Percentiles rank a stretch among this genome's conserved stretches.
These are phyloP conservation scores for Pichia norvegensis DNA, from an alignment of 1,139 yeast genomes.

Conservation along the genomic window DNA sequence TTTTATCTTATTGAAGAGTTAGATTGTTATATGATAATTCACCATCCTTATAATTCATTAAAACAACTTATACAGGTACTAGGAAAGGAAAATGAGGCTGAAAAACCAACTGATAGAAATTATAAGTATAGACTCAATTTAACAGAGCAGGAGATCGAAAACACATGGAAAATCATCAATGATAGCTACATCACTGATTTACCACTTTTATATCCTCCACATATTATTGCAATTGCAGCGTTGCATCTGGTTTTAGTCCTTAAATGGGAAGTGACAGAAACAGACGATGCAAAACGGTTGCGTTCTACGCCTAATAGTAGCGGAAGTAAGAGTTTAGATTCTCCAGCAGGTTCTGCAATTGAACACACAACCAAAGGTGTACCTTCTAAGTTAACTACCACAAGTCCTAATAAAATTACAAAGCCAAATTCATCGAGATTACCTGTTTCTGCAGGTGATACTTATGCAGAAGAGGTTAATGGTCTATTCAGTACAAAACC, in stretches of 20 bases:
- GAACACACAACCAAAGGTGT: background rate
- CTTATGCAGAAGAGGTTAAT: background rate
- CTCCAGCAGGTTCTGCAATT: background rate
- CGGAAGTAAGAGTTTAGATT: background rate
- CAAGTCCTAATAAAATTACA: background rate
- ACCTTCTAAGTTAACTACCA: background rate
- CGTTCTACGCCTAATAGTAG: background rate
- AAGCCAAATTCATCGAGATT: background rate
- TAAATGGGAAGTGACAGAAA: slow-evolving; percentile 29
- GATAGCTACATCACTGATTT: slow-evolving; percentile 87
- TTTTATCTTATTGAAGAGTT: slow-evolving; percentile 87
- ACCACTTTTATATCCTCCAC: slow-evolving; percentile 80
- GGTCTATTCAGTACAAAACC: background rate
- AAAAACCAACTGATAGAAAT: background rate
- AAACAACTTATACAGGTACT: slow-evolving; percentile 48
- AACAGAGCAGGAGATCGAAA: slow-evolving; percentile 67
- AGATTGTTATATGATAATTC: slow-evolving; percentile 69
- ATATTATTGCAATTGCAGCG: slow-evolving; percentile 80
- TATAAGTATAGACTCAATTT: slow-evolving; percentile 31
- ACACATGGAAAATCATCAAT: slow-evolving; percentile 82
- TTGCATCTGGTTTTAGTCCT: slow-evolving; percentile 64
- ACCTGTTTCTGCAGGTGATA: background rate
- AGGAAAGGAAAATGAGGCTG: slow-evolving; percentile 15
- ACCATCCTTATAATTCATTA: slow-evolving; percentile 82
- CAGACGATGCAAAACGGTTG: background rate